Conservation (phyloP, 1,139 yeast genomes). For the Wickerhamomyces sp. region DNA sequence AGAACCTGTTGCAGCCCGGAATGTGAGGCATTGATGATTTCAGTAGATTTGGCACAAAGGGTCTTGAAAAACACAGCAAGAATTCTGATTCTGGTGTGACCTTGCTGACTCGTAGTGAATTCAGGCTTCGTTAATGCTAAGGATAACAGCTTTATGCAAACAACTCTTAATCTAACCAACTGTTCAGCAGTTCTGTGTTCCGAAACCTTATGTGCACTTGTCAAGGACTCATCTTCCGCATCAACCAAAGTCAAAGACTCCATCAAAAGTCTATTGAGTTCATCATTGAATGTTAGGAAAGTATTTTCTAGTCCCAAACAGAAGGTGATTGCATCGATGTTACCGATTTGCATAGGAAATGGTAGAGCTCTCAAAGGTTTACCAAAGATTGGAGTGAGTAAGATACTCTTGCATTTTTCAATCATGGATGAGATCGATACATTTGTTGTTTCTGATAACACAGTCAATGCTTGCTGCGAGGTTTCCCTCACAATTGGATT, state of each 20-base stretch:
- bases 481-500: conserved; percentile 78
- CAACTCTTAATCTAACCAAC: conserved; percentile 78
- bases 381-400: conserved; percentile 91
- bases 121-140: conserved; percentile 80
- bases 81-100: conserved; percentile 78
- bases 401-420: conserved; percentile 74
- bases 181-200: conserved; percentile 90
- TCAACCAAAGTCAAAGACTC: conserved; percentile 95
- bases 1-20: conserved; percentile 80
- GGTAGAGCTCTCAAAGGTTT: conserved; percentile 96
- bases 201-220: conserved; percentile 77
- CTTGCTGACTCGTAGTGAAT: conserved; percentile 63
- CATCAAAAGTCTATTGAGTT: conserved; percentile 71
- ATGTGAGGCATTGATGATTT: conserved; percentile 91
- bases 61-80: conserved; percentile 94
- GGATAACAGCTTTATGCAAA: conserved; percentile 79
- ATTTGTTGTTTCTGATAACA: conserved; percentile 63
- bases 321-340: conserved; percentile 91
- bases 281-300: conserved; percentile 83
- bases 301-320: conserved; percentile 79
- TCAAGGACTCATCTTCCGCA: conserved; percentile 94
- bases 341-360: conserved; percentile 97
- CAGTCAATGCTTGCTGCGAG: conserved; percentile 66
- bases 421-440: conserved; percentile 72
- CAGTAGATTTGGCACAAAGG: conserved; percentile 76